Base-by-base conservation (phyloP, 176 grass and related monocot species). In the Themeda triandra region DNA sequence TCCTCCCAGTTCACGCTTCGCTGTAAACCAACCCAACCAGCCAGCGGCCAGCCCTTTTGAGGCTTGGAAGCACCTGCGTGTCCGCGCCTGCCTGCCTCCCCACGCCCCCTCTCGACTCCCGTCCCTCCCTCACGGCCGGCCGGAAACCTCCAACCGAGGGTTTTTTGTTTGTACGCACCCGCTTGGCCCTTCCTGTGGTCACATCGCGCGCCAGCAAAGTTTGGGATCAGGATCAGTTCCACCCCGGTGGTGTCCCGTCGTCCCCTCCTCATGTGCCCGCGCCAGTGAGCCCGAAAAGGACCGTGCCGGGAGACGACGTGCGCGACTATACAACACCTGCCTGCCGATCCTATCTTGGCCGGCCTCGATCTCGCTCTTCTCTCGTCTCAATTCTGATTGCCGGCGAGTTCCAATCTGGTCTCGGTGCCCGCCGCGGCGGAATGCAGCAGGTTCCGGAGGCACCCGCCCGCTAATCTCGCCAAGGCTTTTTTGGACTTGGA, bases 31-130 rank as follows among this genome's bases (percentile, higher is more conserved):
- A 40, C 0, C 48, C 17, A 51, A 14, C 48, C 15, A n/a, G n/a
- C n/a, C n/a, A n/a, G n/a, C n/a, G n/a, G n/a, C n/a, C n/a, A 23
- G 1, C 14, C 25, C 69, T 73, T 74, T 83, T 27, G 1, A 66
- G 75, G 29, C 62, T 91, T 91, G 89, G 89, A 84, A 18, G 30
- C 76, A 80, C 71, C 76, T 80, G 69, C 69, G 68, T 87, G 89
- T 91, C 89, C 84, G 63, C 42, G 58, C 66, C 36, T 33, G 58
- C 66, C 36, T 71, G 75, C 75, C 41, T 58, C 44, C 46, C 63
- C 19, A 37, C 36, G 36, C 36, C 14, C 36, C 6, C 1, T 15
- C 24, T n/a, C n/a, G n/a, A n/a, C n/a, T n/a, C n/a, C n/a, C n/a
- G n/a, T n/a, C n/a, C n/a, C n/a, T n/a, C 39, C 8, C 58, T 45